Conservation (phyloP, 805 yeast genomes). For the Lachancea sp. region DNA sequence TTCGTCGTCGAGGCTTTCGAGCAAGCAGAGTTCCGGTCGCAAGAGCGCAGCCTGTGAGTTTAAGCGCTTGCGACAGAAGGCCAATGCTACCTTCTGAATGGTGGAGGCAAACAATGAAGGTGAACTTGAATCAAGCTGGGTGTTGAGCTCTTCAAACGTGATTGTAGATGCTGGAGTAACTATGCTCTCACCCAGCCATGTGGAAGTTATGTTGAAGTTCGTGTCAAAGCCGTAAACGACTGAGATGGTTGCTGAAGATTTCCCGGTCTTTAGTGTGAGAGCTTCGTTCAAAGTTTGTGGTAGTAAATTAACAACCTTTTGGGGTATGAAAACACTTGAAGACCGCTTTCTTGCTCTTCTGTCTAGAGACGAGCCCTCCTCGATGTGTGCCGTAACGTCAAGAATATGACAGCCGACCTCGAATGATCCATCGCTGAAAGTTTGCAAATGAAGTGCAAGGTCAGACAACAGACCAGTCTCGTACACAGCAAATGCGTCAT, state of each 20-base stretch:
- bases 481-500: conserved; percentile 31
- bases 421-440: conserved; percentile 46
- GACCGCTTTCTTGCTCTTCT: conserved; percentile 88
- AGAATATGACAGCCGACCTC: conserved; percentile 83
- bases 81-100: conserved; percentile 21
- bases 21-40: conserved; percentile 47
- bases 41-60: conserved; percentile 14
- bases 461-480: conserved; percentile 44
- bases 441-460: conserved; percentile 75
- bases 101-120: conserved; percentile 12
- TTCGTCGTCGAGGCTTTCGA: conserved; percentile 83
- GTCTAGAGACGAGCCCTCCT: conserved; percentile 71
- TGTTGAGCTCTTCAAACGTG: conserved; percentile 18
- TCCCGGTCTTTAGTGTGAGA: conserved; percentile 55
- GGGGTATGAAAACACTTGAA: conserved; percentile 82
- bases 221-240: conserved; percentile 78
- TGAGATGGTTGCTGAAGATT: conserved; percentile 60
- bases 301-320: conserved; percentile 56
- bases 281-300: conserved; percentile 59
- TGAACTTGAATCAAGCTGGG: conserved; percentile 10
- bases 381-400: conserved; percentile 69
- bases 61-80: conserved; percentile 24
- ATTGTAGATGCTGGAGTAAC: conserved; percentile 48
- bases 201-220: conserved; percentile 62
- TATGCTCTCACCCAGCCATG: conserved; percentile 68